Conservation (phyloP, 139 green algal species). For the Chlorella sp. region DNA sequence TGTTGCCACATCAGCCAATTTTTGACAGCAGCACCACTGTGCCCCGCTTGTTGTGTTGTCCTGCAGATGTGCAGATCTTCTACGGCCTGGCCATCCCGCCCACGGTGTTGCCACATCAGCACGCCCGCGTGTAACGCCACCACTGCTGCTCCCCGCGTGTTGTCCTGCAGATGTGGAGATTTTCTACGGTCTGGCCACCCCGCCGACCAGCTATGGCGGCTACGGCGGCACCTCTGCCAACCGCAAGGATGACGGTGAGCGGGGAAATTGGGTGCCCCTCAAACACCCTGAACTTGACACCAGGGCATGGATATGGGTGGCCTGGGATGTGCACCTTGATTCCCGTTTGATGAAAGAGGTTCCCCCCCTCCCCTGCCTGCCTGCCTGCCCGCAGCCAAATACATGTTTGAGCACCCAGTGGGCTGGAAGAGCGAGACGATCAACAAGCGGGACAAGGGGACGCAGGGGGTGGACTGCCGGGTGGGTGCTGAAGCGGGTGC, state of each 20-base stretch:
- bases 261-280: too few relatives aligned
- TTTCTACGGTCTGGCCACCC: conserved; percentile 73
- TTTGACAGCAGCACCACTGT: not conserved
- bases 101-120: conserved; percentile 37
- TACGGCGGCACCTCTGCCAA: conserved; percentile 81
- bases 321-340: too few relatives aligned
- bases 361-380: not conserved
- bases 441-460: conserved; percentile 89
- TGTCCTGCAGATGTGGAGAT: conserved; percentile 47
- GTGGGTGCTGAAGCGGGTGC: conserved; percentile 55
- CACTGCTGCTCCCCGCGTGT: not conserved
- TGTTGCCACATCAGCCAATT: not conserved
- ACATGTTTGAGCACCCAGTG: conserved; percentile 83
- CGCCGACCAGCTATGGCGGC: conserved; percentile 84
- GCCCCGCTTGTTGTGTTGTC: too few relatives aligned
- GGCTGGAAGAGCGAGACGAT: conserved; percentile 79
- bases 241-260: conserved; percentile 55
- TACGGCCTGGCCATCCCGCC: conserved; percentile 75
- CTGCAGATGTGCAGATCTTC: conserved; percentile 61
- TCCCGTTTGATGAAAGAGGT: too few relatives aligned
- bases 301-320: too few relatives aligned
- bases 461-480: conserved; percentile 83
- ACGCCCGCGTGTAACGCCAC: not conserved
- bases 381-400: conserved; percentile 44
- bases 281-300: too few relatives aligned